These are phyloP conservation scores for Chlorella ohadii DNA, from an alignment of 139 green algal species.

Conservation along the genomic window DNA sequence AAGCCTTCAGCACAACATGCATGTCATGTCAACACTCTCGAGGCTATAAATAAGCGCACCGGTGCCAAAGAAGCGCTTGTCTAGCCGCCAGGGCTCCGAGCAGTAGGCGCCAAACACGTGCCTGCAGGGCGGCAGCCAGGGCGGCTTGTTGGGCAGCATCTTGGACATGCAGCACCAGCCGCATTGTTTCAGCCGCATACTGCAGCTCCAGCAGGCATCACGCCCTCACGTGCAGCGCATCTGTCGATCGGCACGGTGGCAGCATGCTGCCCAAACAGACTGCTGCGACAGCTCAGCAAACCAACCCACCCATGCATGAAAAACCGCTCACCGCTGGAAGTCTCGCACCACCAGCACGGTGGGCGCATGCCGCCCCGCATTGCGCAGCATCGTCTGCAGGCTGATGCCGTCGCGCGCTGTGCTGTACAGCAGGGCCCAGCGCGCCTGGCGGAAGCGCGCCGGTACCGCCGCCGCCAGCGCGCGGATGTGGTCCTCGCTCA, in stretches of 20 bases:
- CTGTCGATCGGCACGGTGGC: too few relatives aligned
- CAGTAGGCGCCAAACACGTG: slow-evolving; percentile 51
- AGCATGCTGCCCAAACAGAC: too few relatives aligned
- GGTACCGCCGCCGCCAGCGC: slow-evolving; percentile 33
- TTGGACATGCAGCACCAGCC: too few relatives aligned
- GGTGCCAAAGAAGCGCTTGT: slow-evolving; percentile 47
- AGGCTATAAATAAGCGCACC: too few relatives aligned
- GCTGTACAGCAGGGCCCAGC: slow-evolving; percentile 45
- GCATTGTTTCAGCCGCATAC: too few relatives aligned
- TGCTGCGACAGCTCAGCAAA: too few relatives aligned
- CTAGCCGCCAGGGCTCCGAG: slow-evolving; percentile 46
- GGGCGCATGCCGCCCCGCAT: slow-evolving; percentile 15
- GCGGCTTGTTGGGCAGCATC: too few relatives aligned
- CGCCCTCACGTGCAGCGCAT: too few relatives aligned
- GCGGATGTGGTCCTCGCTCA: slow-evolving; percentile 29
- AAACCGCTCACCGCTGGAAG: slow-evolving; percentile 38
- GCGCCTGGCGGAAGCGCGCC: slow-evolving; percentile 23
- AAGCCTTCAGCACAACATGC: too few relatives aligned
- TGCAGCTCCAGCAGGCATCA: too few relatives aligned
- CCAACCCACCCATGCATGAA: too few relatives aligned
- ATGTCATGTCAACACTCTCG: too few relatives aligned
- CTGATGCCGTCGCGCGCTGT: slow-evolving; percentile 48
- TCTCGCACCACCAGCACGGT: slow-evolving; percentile 53
- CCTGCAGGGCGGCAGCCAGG: slow-evolving; percentile 4
- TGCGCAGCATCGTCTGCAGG: slow-evolving; percentile 47